A percentile compares a stretch with the other conserved stretches of the same genome.
phyloP scores from a whole-genome alignment of 371 early-diverging fungal species.

The Mortierella sp. region DNA sequence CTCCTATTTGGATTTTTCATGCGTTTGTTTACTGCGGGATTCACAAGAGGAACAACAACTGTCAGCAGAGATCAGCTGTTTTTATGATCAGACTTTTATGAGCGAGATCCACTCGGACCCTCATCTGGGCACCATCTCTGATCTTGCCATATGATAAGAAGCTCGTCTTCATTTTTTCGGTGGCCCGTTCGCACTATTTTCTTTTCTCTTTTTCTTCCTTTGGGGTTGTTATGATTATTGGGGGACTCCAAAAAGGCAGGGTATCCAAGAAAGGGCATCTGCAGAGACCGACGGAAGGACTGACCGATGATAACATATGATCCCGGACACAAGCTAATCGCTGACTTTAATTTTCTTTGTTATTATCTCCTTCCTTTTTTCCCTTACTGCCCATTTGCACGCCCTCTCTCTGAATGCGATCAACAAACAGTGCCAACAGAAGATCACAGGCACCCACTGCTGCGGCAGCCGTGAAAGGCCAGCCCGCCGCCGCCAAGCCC shows the following conservation, averaged over 20 bases:
- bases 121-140: not conserved
- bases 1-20: not conserved
- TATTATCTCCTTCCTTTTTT: not conserved
- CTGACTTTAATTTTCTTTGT: not conserved
- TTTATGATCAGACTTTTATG: not conserved
- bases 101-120: slow-evolving; percentile 1
- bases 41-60: not conserved
- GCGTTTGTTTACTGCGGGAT: slow-evolving; percentile 11
- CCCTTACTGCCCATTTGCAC: not conserved
- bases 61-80: not conserved
- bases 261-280: not conserved
- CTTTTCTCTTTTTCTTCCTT: not conserved
- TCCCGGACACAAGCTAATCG: slow-evolving; percentile 5
- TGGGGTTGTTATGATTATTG: not conserved
- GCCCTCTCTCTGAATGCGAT: slow-evolving; percentile 14
- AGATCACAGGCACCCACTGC: slow-evolving; percentile 54
- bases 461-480: slow-evolving; percentile 51
- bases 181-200: slow-evolving; percentile 34
- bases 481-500: slow-evolving; percentile 23
- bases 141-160: not conserved
- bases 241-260: not conserved
- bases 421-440: slow-evolving; percentile 42
- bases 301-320: slow-evolving; percentile 7
- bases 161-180: not conserved
- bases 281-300: not conserved